Evolutionary conservation across 495 filamentous ascomycete species (phyloP), one percentile per base, ranked within the genome.

Genomic region (Trichoderma gamsii): DNA sequence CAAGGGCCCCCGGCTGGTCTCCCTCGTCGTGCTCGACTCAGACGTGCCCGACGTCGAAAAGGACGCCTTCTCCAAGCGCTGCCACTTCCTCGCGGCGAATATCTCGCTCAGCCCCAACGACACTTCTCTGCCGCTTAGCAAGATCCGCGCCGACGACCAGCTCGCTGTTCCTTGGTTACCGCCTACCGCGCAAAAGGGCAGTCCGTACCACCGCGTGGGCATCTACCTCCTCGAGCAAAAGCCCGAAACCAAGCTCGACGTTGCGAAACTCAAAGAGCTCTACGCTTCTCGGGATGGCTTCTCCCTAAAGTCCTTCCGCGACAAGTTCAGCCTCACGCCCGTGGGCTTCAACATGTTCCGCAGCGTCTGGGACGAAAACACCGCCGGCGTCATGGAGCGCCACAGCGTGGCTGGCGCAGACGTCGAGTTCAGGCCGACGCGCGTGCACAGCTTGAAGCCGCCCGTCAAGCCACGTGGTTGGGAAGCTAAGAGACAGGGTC

Each of bases 291-390:
- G 92, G 49, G 87, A 93, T 44, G 83, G 82, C 21, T 94, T 92
- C 75, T 87, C 81, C 69, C 77, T 96, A 69, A 86, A 92, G 71
- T 82, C 83, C 56, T 89, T 96, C 73, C 84, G 87, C 71, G 82
- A 87, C 72, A 88, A 86, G 70, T 85, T 89, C 74, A 75, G 78
- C 44, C 80, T 97, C 52, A 83, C 83, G 67, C 83, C 93, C 8
- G 88, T 97, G 46, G 95, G 95, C 66, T 88, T 90, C 43, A 88
- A 85, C 75, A 79, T 99, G 72, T 99, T 97, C 87, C 87, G 95
- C 69, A 89, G 85, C 70, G 77, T 88, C 69, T 99, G 93, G 92
- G 95, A 99, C 76, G 90, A 92, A 51, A 84, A 85, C 66, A 99
- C 90, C 44, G 86, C 84, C 69, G 87, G 82, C 46, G 91, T 99